These are phyloP conservation scores for Oenanthe javanica DNA, from an alignment of 140 eudicot species.

Conservation along the genomic window DNA sequence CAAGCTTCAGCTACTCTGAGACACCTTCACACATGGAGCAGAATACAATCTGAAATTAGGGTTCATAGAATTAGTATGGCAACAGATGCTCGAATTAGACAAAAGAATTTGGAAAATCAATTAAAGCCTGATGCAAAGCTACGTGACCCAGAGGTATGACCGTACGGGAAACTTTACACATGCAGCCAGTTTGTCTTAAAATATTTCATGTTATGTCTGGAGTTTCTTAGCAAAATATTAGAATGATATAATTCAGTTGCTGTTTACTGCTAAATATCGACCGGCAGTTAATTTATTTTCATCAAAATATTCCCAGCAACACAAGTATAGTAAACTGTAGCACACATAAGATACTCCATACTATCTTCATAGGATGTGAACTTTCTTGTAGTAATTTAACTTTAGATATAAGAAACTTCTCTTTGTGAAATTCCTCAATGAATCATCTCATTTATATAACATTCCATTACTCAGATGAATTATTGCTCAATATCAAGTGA, in stretches of 20 bases:
- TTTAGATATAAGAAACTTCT: not conserved
- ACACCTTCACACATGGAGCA: slow-evolving; percentile 83
- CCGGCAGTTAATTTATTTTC: not conserved
- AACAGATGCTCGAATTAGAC: slow-evolving; percentile 55
- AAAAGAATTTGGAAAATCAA: slow-evolving; percentile 78
- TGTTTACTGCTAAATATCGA: not conserved
- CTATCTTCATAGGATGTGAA: not conserved
- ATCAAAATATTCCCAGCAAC: not conserved
- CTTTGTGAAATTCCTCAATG: not conserved
- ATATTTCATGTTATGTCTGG: not conserved
- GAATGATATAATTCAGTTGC: not conserved
- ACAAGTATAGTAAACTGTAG: not conserved
- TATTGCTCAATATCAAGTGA: not conserved
- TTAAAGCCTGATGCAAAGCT: slow-evolving; percentile 67
- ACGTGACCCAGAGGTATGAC: slow-evolving; percentile 53
- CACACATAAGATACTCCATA: not conserved
- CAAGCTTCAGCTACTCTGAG: slow-evolving; percentile 65
- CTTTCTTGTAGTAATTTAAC: not conserved
- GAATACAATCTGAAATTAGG: slow-evolving; percentile 61
- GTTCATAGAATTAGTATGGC: slow-evolving; percentile 64
- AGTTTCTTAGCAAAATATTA: no score
- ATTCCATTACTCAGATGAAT: not conserved
- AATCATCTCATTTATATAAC: not conserved
- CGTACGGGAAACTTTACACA: not conserved
- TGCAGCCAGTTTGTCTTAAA: not conserved